Conservation (phyloP, 495 filamentous ascomycete species). For the Aspergillus haitiensis region DNA sequence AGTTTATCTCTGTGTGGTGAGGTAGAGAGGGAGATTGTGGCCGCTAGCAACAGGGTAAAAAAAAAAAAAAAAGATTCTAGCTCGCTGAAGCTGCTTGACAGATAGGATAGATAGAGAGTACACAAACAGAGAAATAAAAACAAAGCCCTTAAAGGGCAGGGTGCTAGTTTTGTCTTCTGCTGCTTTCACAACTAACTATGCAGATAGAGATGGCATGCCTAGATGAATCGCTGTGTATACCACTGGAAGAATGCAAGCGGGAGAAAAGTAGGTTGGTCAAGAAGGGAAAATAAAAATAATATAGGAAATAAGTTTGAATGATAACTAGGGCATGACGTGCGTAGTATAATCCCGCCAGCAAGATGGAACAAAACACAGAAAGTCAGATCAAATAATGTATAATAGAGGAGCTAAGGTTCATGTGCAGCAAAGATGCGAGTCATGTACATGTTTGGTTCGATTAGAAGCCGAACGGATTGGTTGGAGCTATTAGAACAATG, state of each 20-base stretch:
- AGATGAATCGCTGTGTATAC: constrained; percentile 21
- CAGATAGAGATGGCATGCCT: constrained; percentile 16
- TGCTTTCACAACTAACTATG: constrained; percentile 5
- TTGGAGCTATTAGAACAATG: constrained; percentile 60
- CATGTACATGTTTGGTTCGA: constrained; percentile 28
- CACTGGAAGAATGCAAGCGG: constrained; percentile 20
- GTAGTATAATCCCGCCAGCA: constrained; percentile 22
- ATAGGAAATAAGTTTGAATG: neutral
- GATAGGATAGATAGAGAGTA: constrained; percentile 3
- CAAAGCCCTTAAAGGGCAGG: constrained; percentile 8
- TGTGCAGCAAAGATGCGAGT: constrained; percentile 25
- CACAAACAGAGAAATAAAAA: neutral
- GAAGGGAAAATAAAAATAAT: neutral
- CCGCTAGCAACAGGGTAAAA: constrained; percentile 8
- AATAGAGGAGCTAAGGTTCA: constrained; percentile 21
- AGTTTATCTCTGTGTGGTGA: no score
- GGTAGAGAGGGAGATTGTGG: neutral
- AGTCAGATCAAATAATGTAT: constrained; percentile 20
- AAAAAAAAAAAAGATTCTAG: constrained; percentile 21
- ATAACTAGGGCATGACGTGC: constrained; percentile 17
- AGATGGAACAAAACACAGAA: constrained; percentile 14
- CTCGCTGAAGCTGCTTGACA: constrained; percentile 28
- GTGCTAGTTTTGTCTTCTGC: neutral
- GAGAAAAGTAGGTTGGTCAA: constrained; percentile 7
- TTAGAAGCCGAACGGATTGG: constrained; percentile 92